Base-by-base conservation (phyloP, 345 rosid species). In the Jatropha curcas region DNA sequence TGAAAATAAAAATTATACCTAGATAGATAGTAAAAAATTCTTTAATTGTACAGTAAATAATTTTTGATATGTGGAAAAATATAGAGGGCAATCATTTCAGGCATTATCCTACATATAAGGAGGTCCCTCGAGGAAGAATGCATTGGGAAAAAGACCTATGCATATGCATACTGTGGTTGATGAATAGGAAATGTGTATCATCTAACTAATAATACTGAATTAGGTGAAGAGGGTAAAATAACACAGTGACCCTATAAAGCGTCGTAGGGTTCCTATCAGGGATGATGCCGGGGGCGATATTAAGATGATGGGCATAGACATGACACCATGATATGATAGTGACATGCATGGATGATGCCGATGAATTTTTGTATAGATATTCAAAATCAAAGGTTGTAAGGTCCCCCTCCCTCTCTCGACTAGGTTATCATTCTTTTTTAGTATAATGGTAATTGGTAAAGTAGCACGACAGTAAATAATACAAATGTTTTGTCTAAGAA, bases 241-340 rank as follows among this genome's bases (percentile, higher is more conserved):
- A 33, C 7, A 52, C 14, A 76, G 37, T 62, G 76, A 63, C 66
- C 82, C 82, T 72, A 67, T 67, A 50, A 48, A 76, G 66, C 56
- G 65, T 68, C 61, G 68, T 72, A 74, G 70, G 80, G 82, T 78
- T 82, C 51, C 77, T 68, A 72, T 73, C 78, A 74, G 0, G 64
- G 37, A 53, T 35, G n/a, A n/a, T n/a, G n/a, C n/a, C n/a, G 56
- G 68, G 45, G 45, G 12, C 65, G 68, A 55, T 58, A 63, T 79
- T 72, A 55, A 51, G 78, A 64, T 67, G 71, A 74, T 57, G 56
- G 70, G 75, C 50, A 71, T 71, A 79, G 85, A 88, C 77, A 81
- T 79, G 88, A 86, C 92, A 80, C 68, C 80, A 78, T 84, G 89
- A 84, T 73, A 78, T 84, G 89, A 84, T 73, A 60, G 84, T 80